Evolutionary conservation across 2,329 filamentous ascomycete genomes (phyloP).

Genomic region (Microcera coccophila): DNA sequence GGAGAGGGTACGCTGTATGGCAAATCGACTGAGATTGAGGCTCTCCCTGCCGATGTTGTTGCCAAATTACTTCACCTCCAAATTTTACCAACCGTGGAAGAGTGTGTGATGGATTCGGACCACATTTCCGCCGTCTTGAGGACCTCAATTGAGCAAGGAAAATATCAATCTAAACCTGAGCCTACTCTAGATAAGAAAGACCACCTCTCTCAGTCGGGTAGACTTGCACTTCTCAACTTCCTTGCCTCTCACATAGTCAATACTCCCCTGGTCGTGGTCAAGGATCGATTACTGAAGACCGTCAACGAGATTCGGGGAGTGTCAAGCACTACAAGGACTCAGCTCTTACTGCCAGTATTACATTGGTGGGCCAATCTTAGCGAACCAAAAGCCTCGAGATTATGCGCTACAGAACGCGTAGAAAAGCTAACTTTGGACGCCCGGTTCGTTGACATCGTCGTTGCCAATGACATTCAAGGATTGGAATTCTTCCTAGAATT

Average conservation of each 20-base stretch:
- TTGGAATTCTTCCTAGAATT: constrained; percentile 50
- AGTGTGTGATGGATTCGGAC: constrained; percentile 74
- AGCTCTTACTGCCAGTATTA: constrained; percentile 71
- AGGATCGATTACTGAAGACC: constrained; percentile 66
- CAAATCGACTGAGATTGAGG: constrained; percentile 47
- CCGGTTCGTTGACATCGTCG: constrained; percentile 48
- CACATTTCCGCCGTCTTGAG: constrained; percentile 64
- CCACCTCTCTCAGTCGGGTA: constrained; percentile 56
- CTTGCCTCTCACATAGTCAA: constrained; percentile 67
- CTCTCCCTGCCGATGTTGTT: constrained; percentile 56
- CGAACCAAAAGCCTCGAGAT: constrained; percentile 46
- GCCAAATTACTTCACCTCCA: constrained; percentile 61
- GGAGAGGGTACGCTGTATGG: constrained; percentile 64
- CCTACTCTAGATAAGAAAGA: constrained; percentile 48
- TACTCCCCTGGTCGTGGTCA: constrained; percentile 66
- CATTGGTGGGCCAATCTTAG: constrained; percentile 62
- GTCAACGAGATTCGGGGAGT: constrained; percentile 71
- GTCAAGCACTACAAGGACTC: constrained; percentile 64
- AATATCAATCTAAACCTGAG: constrained; percentile 32
- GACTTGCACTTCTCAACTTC: constrained; percentile 65
- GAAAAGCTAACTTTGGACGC: constrained; percentile 42
- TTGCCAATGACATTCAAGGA: constrained; percentile 51
- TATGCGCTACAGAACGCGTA: constrained; percentile 38
- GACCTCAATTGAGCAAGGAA: constrained; percentile 38
- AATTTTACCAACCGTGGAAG: constrained; percentile 74